A percentile compares a stretch with the other conserved stretches of the same genome.
Evolutionary conservation across 2,329 filamentous ascomycete species (phyloP).

Genomic region (Elsinoe australis): DNA sequence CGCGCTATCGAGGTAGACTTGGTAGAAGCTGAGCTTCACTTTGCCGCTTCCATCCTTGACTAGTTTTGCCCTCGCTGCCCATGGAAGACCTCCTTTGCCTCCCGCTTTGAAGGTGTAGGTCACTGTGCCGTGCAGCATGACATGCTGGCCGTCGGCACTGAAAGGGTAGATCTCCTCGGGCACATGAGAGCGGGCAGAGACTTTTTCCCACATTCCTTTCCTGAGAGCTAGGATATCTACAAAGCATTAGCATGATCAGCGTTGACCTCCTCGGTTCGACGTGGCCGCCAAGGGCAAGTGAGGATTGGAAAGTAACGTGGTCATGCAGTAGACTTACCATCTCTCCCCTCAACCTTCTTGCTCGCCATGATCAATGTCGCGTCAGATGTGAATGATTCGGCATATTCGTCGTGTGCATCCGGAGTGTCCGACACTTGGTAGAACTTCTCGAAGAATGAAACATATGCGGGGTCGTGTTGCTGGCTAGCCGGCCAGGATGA

Average conservation of each 20-base stretch:
- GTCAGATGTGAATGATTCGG: constrained; percentile 41
- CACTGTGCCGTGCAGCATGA: constrained; percentile 50
- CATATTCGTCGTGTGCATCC: constrained; percentile 43
- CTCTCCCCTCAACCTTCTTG: constrained; percentile 39
- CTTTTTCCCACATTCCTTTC: constrained; percentile 48
- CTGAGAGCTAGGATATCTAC: constrained; percentile 45
- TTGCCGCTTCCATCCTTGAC: constrained; percentile 42
- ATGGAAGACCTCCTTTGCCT: constrained; percentile 40
- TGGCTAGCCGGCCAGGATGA: constrained; percentile 25
- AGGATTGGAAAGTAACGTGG: neutral
- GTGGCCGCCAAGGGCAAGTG: neutral
- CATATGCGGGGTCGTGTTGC: constrained; percentile 35
- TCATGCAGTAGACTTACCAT: constrained; percentile 31
- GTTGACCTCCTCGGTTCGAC: neutral
- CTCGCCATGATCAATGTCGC: constrained; percentile 47
- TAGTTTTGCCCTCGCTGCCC: constrained; percentile 50
- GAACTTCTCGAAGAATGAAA: constrained; percentile 41
- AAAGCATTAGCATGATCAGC: neutral
- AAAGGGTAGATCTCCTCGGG: constrained; percentile 46
- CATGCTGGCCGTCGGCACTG: constrained; percentile 39
- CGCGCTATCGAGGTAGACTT: constrained; percentile 45
- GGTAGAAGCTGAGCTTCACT: constrained; percentile 49
- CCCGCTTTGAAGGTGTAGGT: constrained; percentile 48
- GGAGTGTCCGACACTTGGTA: constrained; percentile 42
- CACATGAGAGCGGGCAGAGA: constrained; percentile 41